Conservation (phyloP, 805 yeast genomes). For the Sungouiozyma ichnusensis region DNA sequence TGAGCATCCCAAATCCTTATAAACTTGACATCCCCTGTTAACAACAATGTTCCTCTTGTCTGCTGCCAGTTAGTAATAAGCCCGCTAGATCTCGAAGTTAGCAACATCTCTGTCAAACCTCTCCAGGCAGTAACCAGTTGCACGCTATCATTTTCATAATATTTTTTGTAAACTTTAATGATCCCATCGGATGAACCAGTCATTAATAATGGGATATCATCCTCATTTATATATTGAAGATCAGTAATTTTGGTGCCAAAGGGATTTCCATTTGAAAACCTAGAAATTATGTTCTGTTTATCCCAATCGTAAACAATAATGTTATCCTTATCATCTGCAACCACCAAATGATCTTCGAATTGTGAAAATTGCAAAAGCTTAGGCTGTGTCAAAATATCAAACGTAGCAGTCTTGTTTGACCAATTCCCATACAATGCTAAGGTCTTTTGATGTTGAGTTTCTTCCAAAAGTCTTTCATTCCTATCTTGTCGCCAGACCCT, state of each 20-base stretch:
- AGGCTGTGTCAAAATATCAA: conserved; percentile 74
- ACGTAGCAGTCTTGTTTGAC: conserved; percentile 48
- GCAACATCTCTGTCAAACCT: conserved; percentile 74
- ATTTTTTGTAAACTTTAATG: conserved; percentile 74
- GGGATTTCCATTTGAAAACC: conserved; percentile 77
- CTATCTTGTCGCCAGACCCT: conserved; percentile 84
- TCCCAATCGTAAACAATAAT: conserved; percentile 87
- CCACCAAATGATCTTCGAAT: conserved; percentile 73
- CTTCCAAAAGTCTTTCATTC: conserved; percentile 75
- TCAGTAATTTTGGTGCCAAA: conserved; percentile 85
- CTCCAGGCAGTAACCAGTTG: conserved; percentile 83
- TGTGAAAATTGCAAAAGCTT: conserved; percentile 73
- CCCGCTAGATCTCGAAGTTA: conserved; percentile 76
- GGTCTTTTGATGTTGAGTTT: conserved; percentile 84
- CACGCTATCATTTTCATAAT: conserved; percentile 44
- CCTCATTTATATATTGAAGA: conserved; percentile 79
- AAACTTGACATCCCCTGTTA: conserved; percentile 89
- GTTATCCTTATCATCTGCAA: conserved; percentile 75
- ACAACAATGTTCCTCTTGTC: conserved; percentile 79
- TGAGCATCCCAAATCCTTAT: conserved; percentile 96
- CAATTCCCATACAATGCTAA: conserved; percentile 78
- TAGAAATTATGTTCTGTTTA: conserved; percentile 41
- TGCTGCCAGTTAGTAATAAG: conserved; percentile 94
- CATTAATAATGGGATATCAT: conserved; percentile 73
- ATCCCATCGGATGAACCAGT: conserved; percentile 93